Evolutionary conservation across 768 basidiomycete species (phyloP).

Genomic region (Cystoderma amianthinum): DNA sequence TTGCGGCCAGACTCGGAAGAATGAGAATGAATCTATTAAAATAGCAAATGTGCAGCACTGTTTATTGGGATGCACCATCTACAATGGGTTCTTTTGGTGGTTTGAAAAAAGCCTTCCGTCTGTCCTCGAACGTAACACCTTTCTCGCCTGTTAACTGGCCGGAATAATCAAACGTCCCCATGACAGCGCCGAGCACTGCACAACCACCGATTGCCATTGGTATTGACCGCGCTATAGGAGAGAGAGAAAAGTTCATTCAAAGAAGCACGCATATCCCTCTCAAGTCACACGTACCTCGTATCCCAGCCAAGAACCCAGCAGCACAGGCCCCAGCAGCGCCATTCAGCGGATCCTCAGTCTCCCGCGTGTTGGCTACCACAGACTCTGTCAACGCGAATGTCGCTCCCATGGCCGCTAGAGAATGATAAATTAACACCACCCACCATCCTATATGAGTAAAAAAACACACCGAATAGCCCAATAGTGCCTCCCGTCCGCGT

Average conservation of each 20-base stretch:
- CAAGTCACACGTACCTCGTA: constrained; percentile 53
- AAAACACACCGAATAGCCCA: constrained; percentile 80
- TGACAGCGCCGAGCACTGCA: constrained; percentile 66
- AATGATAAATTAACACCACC: not conserved
- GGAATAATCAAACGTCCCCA: constrained; percentile 78
- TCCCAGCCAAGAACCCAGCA: constrained; percentile 85
- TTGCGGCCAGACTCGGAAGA: too few relatives aligned
- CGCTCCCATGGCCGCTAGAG: constrained; percentile 80
- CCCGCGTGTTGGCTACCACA: constrained; percentile 71
- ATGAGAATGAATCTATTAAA: too few relatives aligned
- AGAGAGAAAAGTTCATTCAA: constrained; percentile 9
- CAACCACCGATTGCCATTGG: constrained; percentile 80
- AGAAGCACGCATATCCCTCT: constrained; percentile 1
- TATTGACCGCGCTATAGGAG: constrained; percentile 64
- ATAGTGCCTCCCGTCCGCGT: constrained; percentile 87
- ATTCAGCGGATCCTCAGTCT: constrained; percentile 74
- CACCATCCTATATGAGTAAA: not conserved
- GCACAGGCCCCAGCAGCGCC: constrained; percentile 87
- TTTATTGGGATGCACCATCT: constrained; percentile 23
- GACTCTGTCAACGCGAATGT: constrained; percentile 82
- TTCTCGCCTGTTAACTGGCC: constrained; percentile 52
- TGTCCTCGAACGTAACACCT: constrained; percentile 51
- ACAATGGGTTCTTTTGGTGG: constrained; percentile 34
- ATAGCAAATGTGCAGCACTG: constrained; percentile 1
- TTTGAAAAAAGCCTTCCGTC: constrained; percentile 81